Conservation (phyloP, 2,329 filamentous ascomycete genomes). For the Calonectria pseudoturangicola region DNA sequence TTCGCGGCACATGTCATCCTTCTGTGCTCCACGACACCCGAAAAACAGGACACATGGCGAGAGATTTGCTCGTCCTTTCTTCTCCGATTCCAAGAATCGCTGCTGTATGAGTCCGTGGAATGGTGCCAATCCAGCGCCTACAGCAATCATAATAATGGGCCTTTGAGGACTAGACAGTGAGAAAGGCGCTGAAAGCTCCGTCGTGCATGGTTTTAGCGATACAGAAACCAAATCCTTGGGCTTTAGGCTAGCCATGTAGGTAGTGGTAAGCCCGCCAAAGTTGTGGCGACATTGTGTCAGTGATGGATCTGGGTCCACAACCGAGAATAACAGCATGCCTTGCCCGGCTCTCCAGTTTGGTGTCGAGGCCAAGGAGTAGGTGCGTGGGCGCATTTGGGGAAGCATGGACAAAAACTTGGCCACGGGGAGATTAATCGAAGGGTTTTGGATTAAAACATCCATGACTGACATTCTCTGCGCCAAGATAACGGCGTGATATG, state of each 20-base stretch:
- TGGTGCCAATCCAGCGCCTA: slow-evolving; percentile 2
- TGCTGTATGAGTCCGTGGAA: slow-evolving; percentile 15
- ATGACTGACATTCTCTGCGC: neutral
- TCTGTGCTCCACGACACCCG: neutral
- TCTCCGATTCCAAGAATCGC: neutral
- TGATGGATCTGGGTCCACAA: slow-evolving; percentile 4
- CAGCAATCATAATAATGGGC: slow-evolving; percentile 8
- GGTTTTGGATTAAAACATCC: neutral
- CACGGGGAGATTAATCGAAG: neutral
- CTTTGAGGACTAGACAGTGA: neutral
- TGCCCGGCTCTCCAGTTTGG: neutral
- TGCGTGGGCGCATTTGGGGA: slow-evolving; percentile 18
- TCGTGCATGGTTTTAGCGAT: neutral
- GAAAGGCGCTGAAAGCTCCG: neutral
- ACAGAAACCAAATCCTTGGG: neutral
- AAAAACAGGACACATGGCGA: neutral
- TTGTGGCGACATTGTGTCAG: slow-evolving; percentile 5
- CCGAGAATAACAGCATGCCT: neutral
- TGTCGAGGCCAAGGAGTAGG: neutral
- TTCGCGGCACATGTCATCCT: slow-evolving; percentile 8
- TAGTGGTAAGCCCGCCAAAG: neutral
- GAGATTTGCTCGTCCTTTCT: neutral
- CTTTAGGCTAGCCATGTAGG: neutral
- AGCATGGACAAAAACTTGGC: slow-evolving; percentile 22
- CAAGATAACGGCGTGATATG: neutral